phyloP scores from a whole-genome alignment of 148 eudicot genomes.

The Selenicereus undatus region DNA sequence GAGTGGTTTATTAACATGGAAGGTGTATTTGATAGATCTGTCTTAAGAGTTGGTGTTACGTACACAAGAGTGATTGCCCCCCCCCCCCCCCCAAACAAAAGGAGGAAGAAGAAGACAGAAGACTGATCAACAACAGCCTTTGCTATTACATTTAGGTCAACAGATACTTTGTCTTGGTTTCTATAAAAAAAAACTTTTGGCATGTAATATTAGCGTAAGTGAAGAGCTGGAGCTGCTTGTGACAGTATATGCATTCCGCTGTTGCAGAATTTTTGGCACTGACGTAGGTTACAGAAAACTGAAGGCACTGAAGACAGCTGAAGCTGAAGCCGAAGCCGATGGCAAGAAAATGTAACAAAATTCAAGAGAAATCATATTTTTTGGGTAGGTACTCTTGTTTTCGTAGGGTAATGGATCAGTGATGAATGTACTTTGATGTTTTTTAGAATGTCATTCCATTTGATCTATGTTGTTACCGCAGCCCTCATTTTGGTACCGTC shows the following conservation, averaged over 20 bases:
- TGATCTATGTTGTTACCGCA: background rate
- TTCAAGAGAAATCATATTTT: background rate
- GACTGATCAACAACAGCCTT: background rate
- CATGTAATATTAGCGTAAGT: background rate
- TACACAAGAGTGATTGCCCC: too few species aligned
- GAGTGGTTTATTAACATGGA: background rate
- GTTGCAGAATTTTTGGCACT: slow-evolving; percentile 61
- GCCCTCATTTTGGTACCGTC: background rate
- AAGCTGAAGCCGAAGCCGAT: slow-evolving; percentile 34
- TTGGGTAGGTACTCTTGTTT: background rate
- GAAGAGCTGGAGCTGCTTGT: background rate
- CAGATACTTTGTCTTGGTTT: background rate
- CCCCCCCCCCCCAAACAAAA: too few species aligned
- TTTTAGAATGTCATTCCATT: background rate
- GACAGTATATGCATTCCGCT: background rate
- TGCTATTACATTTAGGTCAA: background rate
- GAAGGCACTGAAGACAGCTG: slow-evolving; percentile 45
- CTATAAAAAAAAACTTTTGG: background rate
- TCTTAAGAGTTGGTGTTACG: background rate
- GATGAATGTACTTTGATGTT: background rate
- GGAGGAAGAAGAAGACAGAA: too few species aligned
- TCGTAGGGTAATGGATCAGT: background rate
- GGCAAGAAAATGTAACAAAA: slow-evolving; percentile 33
- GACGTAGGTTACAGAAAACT: slow-evolving; percentile 66
- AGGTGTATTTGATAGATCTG: background rate